These are phyloP conservation scores for Suillus variegatus DNA, from an alignment of 768 basidiomycete genomes.

Conservation along the genomic window DNA sequence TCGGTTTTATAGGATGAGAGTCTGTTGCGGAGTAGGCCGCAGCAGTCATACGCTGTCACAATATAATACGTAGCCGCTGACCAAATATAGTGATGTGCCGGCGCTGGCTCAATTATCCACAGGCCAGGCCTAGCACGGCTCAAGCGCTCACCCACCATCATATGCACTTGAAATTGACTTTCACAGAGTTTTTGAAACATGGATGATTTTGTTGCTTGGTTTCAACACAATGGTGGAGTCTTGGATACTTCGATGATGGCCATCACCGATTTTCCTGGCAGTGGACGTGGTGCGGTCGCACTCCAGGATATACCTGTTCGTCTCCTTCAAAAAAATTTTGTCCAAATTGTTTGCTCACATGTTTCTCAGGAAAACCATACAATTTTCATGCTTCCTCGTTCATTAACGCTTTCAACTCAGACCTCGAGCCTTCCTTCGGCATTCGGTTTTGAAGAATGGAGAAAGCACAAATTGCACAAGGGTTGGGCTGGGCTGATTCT, in stretches of 20 bases:
- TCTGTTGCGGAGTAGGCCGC: not conserved
- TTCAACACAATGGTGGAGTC: conserved; percentile 48
- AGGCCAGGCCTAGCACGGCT: not conserved
- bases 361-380: conserved; percentile 62
- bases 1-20: not conserved
- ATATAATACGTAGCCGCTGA: not conserved
- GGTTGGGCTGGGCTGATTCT: conserved; percentile 91
- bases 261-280: conserved; percentile 46
- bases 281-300: conserved; percentile 77
- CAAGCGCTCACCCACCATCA: not conserved
- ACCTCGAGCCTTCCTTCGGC: conserved; percentile 66
- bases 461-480: conserved; percentile 50
- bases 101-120: not conserved
- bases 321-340: not conserved
- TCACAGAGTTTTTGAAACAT: conserved; percentile 10
- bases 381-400: conserved; percentile 81
- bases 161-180: not conserved
- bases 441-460: conserved; percentile 71
- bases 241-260: conserved; percentile 51
- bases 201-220: conserved; percentile 57
- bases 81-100: not conserved
- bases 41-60: not conserved
- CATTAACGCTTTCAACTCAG: conserved; percentile 73
- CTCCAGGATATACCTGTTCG: conserved; percentile 70
- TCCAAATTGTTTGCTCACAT: not conserved